Evolutionary conservation across 2,329 filamentous ascomycete genomes (phyloP), one percentile per base, ranked within the genome.

Genomic region (Chaetoscypha palmicola): DNA sequence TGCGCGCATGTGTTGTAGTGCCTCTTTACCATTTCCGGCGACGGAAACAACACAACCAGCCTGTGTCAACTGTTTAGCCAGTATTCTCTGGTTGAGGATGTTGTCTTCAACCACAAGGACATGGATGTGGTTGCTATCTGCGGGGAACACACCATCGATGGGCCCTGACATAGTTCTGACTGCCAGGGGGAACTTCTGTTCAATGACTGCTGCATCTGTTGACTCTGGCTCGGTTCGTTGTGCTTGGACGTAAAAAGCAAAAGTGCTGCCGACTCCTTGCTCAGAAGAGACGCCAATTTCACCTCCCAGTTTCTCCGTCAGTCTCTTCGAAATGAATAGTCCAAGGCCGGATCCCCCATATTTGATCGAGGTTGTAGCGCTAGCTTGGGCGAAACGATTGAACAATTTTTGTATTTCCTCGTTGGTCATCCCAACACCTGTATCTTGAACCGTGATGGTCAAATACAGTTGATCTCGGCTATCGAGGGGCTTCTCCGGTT

Each of bases 291-390:
- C 81, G 2, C 85, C 86, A 36, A 92, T 89, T 48, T 86, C 80
- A 3, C 86, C 86, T 16, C 85, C 84, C 60, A 90, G 85, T 9
- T 91, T 68, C 59, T 91, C 86, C 0, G 84, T 86, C n/a, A 92
- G 70, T 43, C 86, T 77, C 19, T 84, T 74, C 28, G 81, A 86
- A 51, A 91, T 90, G 62, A 89, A 91, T 0, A 91, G 68, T 0
- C 86, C 86, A 1, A 92, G 71, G 0, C 86, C 86, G 0, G 81
- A 86, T 0, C 86, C 86, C 17, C 86, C 86, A 52, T 91, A 89
- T 53, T 86, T 79, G 12, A 87, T 79, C 52, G 45, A 47, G 88
- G 84, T 0, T 84, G 89, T 38, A 78, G 77, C 1, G 83, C 81
- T 17, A 78, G 84, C 83, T 63, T 91, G 86, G 5, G 82, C 81